These are phyloP conservation scores for Holtermanniella nyarrowii DNA, from an alignment of 768 basidiomycete genomes.

Conservation along the genomic window DNA sequence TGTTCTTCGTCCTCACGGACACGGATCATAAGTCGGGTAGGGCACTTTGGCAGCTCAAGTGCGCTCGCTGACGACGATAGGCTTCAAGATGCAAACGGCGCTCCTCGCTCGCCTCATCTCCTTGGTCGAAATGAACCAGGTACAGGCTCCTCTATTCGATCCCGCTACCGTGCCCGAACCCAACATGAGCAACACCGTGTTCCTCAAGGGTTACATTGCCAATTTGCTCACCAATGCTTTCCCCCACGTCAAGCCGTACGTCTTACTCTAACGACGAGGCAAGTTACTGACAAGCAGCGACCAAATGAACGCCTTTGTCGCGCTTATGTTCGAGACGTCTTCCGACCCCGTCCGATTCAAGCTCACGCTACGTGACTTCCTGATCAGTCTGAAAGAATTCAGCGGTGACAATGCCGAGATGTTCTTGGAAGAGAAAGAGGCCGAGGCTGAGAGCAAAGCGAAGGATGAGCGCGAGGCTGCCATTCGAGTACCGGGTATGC, in stretches of 20 bases:
- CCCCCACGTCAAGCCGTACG: slow-evolving; percentile 79
- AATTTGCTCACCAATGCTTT: slow-evolving; percentile 80
- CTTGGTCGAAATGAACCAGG: slow-evolving; percentile 68
- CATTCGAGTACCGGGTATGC: slow-evolving; percentile 92
- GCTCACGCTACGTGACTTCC: slow-evolving; percentile 86
- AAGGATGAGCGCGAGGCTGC: slow-evolving; percentile 79
- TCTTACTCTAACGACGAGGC: slow-evolving; percentile 7
- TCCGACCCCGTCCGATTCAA: slow-evolving; percentile 53
- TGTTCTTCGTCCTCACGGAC: slow-evolving; percentile 94
- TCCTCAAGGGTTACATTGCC: slow-evolving; percentile 74
- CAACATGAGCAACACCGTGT: slow-evolving; percentile 60
- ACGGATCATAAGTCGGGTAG: slow-evolving; percentile 89
- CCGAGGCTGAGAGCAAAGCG: slow-evolving; percentile 63
- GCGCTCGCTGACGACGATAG: slow-evolving; percentile 16
- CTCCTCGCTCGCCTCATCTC: slow-evolving; percentile 90
- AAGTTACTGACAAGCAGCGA: slow-evolving; percentile 18
- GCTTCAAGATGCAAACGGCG: slow-evolving; percentile 88
- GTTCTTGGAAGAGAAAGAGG: slow-evolving; percentile 88
- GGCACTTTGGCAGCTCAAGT: slow-evolving; percentile 3
- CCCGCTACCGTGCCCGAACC: slow-evolving; percentile 58
- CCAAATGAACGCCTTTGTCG: slow-evolving; percentile 43
- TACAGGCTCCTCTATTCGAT: slow-evolving; percentile 77
- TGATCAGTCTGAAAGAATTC: slow-evolving; percentile 95
- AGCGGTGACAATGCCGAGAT: slow-evolving; percentile 87
- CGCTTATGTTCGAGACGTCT: slow-evolving; percentile 42